Evolutionary conservation across 345 rosid species (phyloP), one percentile per base, ranked within the genome.

Genomic region (Alliaria petiolata): DNA sequence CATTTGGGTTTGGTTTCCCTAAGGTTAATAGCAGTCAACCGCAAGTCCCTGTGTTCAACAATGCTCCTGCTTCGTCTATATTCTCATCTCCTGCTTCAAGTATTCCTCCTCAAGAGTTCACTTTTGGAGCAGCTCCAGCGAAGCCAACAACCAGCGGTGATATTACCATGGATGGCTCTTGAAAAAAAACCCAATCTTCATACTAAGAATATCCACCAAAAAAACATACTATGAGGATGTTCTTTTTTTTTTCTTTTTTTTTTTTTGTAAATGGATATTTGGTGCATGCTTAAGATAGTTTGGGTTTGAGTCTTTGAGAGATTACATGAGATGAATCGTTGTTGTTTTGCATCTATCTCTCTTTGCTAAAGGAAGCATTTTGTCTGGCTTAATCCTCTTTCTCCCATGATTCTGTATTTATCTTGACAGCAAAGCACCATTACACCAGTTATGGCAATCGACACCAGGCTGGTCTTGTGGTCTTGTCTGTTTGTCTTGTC

Each of bases 111-210:
- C 85, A 77, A 8, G 89, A 79, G 70, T 95, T 89, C 75, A 88
- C 87, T 53, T 91, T 95, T 64, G 95, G 92, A 65, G 89, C 91
- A 11, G 78, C 76, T 70, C 61, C 78, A 45, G 36, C 79, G 11
- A 86, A 81, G 57, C 83, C 85, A 55, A 54, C 79, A 25, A 82
- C 62, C 56, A 82, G 85, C 14, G 73, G 83, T 13, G 97, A 95
- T 68, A 62, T 84, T 73, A 44, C 84, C 16, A 95, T 95, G 97
- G 97, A 89, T 66, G 79, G 82, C 69, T 78, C 87, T 62, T 93
- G n/a, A 76, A 80, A 51, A 22, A 1, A 22, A 69, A 35, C 39
- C 16, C 33, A 50, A 58, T 36, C 36, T 45, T 17, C 47, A 54
- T 52, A 36, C 65, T 49, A 71, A 20, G 30, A 53, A 25, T 19